Evolutionary conservation across 2,329 filamentous ascomycete species (phyloP), one percentile per base, ranked within the genome.

Genomic region (Colletotrichum gloeosporioides): DNA sequence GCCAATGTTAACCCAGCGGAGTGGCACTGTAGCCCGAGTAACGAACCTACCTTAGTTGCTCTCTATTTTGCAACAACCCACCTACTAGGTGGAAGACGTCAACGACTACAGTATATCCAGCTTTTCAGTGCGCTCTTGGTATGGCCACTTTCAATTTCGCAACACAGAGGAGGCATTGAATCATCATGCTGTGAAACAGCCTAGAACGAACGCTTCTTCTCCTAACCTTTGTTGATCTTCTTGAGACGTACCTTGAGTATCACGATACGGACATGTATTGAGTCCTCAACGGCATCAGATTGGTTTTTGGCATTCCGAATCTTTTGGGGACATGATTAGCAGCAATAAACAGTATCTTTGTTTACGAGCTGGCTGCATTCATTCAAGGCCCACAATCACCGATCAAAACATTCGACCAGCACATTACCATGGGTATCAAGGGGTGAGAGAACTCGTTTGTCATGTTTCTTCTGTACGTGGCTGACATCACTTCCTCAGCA

Each of bases 381-480:
- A n/a, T 49, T 27, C 15, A 25, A 57, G 53, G 13, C 59, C n/a
- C 18, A 18, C 18, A 32, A n/a, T 31, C 9, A 27, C 7, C 59
- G 18, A 62, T 34, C 63, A 44, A 31, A 65, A n/a, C 39, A 10
- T 39, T n/a, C 25, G 22, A 15, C 22, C 25, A 10, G 13, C 22
- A 69, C n/a, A 44, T 36, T 32, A 12, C 49, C 16, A 93, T 93
- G 92, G 92, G 92, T n/a, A 93, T 93, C 83, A 92, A 92, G 86
- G 91, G 91, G 91, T 92, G 83, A 71, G 83, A 78, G 27, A n/a
- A 22, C 34, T 65, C 16, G 22, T 62, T 12, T 53, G 31, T 68
- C 9, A 53, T 5, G 8, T 31, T 36, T 39, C n/a, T 36, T 13
- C 12, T 39, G 4, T 10, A 29, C 27, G 55, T 12, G 16, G 49